Base-by-base conservation (phyloP, 768 basidiomycete species). In the Wakefieldia striispora region DNA sequence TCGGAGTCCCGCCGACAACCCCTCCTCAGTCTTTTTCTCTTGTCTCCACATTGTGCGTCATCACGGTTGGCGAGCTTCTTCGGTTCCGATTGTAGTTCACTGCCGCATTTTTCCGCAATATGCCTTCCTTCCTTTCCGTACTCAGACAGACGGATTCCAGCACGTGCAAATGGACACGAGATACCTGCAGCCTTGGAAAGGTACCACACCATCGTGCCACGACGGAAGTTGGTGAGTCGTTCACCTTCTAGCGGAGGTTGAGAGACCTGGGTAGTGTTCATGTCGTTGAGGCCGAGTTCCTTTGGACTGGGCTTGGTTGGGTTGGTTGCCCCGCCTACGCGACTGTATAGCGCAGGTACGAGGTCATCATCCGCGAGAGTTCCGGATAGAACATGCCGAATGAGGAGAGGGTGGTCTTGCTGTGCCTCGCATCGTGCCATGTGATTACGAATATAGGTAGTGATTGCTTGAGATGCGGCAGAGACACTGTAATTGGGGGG, bases 151-250 rank as follows among this genome's bases (percentile, higher is more conserved):
- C 81, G 75, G 43, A 91, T 84, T n/a, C 86, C 86, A 1, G 79
- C 83, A 50, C 81, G 75, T 6, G 83, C 71, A 63, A 91, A 91
- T 5, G 88, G 88, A 67, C 88, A 90, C 0, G 83, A 81, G 6
- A 82, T 78, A 43, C 88, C 88, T 9, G 86, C 81, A 16, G 84
- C 85, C 56, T 81, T 79, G 63, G 82, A 83, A 50, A 91, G 75
- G 65, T 89, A 91, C 86, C 86, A 91, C 14, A 91, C 86, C 60
- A 81, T 80, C 38, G 88, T 91, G 26, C 88, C 88, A 31, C 83
- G 78, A 49, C 88, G 76, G 61, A 88, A 91, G 65, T 87, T 88
- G 17, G 88, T 89, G 34, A 75, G 55, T 29, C 84, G 74, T 47
- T 63, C 65, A 31, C 33, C 51, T 41, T 68, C 67, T 6, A 40